Percentiles rank a stretch among this genome's conserved stretches.
phyloP scores from a whole-genome alignment of 257 asterid genomes.

The Parsonsia alboflavescens region DNA sequence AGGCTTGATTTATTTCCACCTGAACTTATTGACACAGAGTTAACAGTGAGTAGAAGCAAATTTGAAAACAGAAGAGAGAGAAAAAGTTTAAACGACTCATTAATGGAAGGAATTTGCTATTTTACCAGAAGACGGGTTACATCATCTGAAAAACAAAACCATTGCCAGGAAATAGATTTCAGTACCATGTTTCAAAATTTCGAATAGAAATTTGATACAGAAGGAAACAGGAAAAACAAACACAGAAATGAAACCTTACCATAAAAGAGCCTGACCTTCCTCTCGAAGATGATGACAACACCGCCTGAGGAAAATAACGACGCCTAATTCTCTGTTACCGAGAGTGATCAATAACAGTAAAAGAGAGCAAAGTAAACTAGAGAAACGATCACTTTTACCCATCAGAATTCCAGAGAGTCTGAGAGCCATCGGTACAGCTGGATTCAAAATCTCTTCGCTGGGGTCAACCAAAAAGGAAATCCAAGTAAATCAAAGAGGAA shows the following conservation, averaged over 20 bases:
- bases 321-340: neutral
- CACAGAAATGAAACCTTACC: constrained; percentile 35
- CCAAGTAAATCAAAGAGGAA: neutral
- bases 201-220: neutral
- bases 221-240: constrained; percentile 6
- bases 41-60: neutral
- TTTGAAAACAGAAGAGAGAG: neutral
- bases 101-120: constrained; percentile 6
- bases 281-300: constrained; percentile 87
- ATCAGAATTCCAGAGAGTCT: constrained; percentile 94
- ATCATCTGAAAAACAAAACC: constrained; percentile 57
- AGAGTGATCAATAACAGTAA: neutral
- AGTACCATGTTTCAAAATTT: constrained; percentile 9
- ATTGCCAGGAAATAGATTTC: neutral
- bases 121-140: constrained; percentile 84
- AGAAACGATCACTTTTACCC: constrained; percentile 43
- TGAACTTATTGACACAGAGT: constrained; percentile 19
- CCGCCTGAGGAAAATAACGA: constrained; percentile 50
- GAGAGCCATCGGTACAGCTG: constrained; percentile 94
- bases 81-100: neutral
- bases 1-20: constrained; percentile 89
- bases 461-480: neutral
- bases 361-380: neutral
- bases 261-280: constrained; percentile 81
- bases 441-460: constrained; percentile 86